A percentile compares a stretch with the other conserved stretches of the same genome.
Conservation (phyloP, 2,329 filamentous ascomycete genomes). For the Chaetothyriales sp. region DNA sequence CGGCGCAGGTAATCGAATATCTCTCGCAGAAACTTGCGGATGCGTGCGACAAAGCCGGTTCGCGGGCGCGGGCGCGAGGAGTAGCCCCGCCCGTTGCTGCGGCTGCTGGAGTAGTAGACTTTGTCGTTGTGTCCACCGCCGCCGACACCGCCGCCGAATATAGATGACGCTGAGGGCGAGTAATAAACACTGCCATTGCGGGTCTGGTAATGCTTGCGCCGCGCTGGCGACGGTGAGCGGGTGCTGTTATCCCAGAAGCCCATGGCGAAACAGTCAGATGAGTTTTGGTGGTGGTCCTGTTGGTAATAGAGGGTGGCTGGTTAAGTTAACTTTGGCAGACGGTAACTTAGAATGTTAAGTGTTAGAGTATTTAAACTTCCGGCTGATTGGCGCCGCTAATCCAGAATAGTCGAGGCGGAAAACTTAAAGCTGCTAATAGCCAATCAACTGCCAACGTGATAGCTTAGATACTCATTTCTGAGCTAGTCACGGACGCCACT, state of each 20-base stretch:
- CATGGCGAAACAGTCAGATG: constrained; percentile 5
- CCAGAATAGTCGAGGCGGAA: no score
- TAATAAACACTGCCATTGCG: constrained; percentile 16
- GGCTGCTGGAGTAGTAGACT: constrained; percentile 21
- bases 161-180: constrained; percentile 24
- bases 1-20: constrained; percentile 66
- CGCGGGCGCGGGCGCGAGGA: constrained; percentile 69
- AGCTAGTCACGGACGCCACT: no score
- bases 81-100: constrained; percentile 28
- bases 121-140: constrained; percentile 11
- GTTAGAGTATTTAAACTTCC: no score
- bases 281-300: not conserved
- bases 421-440: no score
- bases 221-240: constrained; percentile 9
- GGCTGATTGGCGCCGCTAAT: no score
- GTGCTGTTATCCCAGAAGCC: constrained; percentile 18
- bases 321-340: no score
- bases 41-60: constrained; percentile 59
- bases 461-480: no score
- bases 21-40: constrained; percentile 66
- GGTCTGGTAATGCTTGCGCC: constrained; percentile 17
- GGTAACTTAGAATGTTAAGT: no score
- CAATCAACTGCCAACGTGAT: no score
- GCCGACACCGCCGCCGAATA: constrained; percentile 10
- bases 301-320: not conserved